These are phyloP conservation scores for Lasiodiplodia citricola DNA, from an alignment of 2,329 filamentous ascomycete genomes.

Conservation along the genomic window DNA sequence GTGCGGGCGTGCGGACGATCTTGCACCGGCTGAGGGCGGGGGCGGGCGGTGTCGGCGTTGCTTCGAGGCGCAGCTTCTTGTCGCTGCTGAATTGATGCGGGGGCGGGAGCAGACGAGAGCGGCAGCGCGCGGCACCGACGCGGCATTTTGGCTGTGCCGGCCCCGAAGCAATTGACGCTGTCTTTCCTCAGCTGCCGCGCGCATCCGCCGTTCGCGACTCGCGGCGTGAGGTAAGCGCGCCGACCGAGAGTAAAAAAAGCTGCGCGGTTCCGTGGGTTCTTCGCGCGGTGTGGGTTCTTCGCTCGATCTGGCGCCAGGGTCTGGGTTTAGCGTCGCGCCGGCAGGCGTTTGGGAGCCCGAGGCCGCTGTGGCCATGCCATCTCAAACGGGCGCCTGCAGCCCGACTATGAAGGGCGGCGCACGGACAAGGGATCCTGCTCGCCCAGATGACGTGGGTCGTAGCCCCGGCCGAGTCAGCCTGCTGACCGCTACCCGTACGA, in stretches of 20 bases:
- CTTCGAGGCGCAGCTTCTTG: neutral
- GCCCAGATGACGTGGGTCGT: conserved; percentile 17
- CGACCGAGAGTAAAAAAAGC: neutral
- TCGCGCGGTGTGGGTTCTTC: neutral
- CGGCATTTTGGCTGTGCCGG: conserved; percentile 21
- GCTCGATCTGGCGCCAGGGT: neutral
- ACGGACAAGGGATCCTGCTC: neutral
- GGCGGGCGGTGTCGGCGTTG: neutral
- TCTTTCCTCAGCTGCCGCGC: neutral
- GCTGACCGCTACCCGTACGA: conserved; percentile 15
- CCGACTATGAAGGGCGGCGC: neutral
- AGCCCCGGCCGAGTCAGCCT: conserved; percentile 11
- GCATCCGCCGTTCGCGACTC: neutral
- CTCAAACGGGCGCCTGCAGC: neutral
- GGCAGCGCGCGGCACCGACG: neutral
- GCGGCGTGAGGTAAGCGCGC: neutral
- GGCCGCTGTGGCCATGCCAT: neutral
- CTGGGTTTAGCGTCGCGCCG: neutral
- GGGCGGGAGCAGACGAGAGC: conserved; percentile 19
- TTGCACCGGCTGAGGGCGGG: neutral
- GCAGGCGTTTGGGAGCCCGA: neutral
- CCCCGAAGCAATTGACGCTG: neutral
- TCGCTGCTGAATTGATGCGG: conserved; percentile 2
- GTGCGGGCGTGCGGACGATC: neutral
- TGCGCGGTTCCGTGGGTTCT: neutral